Evolutionary conservation across 139 green algal species (phyloP).

Genomic region (Closterium sp.): DNA sequence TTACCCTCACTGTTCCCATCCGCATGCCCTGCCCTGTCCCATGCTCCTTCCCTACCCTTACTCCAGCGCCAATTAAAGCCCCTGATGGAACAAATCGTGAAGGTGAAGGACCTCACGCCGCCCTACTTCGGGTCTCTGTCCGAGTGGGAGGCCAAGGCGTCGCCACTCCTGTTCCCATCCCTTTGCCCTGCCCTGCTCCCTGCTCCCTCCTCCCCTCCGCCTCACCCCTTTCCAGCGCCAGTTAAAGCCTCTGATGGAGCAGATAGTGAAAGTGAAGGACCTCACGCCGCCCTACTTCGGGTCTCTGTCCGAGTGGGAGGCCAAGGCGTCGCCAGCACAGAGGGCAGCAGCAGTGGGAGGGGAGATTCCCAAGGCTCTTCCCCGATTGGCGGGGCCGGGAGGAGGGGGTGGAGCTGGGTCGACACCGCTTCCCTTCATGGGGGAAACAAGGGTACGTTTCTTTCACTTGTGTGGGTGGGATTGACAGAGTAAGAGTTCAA

Average conservation of each 20-base stretch:
- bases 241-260: constrained; percentile 34
- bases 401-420: background rate
- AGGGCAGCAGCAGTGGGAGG: constrained; percentile 6
- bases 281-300: constrained; percentile 39
- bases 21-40: too few species aligned
- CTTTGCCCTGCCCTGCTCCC: background rate
- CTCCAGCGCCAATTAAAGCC: constrained; percentile 25
- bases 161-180: background rate
- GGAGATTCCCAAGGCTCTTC: background rate
- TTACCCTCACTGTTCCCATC: too few species aligned
- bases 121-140: constrained; percentile 35
- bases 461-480: too few species aligned
- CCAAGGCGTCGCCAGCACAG: constrained; percentile 7
- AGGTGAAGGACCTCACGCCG: constrained; percentile 28
- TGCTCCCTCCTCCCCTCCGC: background rate
- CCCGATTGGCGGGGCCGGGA: background rate
- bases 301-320: constrained; percentile 41
- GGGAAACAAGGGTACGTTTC: constrained; percentile 28
- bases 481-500: too few species aligned
- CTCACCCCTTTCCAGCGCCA: constrained; percentile 13
- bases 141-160: constrained; percentile 26
- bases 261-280: constrained; percentile 44
- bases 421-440: constrained; percentile 28
- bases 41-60: too few species aligned
- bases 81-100: constrained; percentile 29